Percentiles rank a stretch among this genome's conserved stretches.
Conservation (phyloP, 192 early-diverging fungal species). For the Umbelopsis vinacea region DNA sequence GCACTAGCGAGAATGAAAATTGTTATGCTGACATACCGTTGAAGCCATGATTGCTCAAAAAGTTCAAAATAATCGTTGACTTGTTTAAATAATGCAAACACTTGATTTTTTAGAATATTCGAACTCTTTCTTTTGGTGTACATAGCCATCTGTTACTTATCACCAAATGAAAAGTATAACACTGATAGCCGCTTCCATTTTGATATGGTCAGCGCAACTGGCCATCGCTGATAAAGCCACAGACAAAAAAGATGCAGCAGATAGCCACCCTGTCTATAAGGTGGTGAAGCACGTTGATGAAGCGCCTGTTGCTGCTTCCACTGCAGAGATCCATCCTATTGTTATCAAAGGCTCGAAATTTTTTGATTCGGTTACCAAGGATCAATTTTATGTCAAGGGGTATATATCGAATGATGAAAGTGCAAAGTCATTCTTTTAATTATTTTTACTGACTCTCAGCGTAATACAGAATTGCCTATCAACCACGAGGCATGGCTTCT, state of each 20-base stretch:
- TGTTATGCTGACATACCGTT: neutral
- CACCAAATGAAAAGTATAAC: constrained; percentile 6
- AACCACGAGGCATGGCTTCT: constrained; percentile 54
- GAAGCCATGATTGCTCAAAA: neutral
- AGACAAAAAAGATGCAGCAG: neutral
- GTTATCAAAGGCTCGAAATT: constrained; percentile 70
- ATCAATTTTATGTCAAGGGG: constrained; percentile 76
- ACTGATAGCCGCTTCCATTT: neutral
- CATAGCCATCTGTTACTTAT: neutral
- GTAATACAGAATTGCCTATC: constrained; percentile 57
- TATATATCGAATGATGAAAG: neutral
- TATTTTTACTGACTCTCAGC: constrained; percentile 3
- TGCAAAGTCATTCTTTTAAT: neutral
- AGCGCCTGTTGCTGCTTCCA: neutral
- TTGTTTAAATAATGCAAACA: constrained; percentile 14
- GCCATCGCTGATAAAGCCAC: neutral
- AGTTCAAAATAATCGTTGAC: neutral
- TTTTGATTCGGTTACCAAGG: constrained; percentile 68
- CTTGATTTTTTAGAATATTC: neutral
- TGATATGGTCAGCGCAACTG: constrained; percentile 3
- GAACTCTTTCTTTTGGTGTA: constrained; percentile 9
- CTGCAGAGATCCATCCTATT: constrained; percentile 53
- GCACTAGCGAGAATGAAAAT: neutral
- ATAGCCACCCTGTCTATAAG: neutral
- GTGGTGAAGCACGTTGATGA: neutral